These are phyloP conservation scores for Cladorrhinum sp. DNA, from an alignment of 2,329 filamentous ascomycete genomes.

Conservation along the genomic window DNA sequence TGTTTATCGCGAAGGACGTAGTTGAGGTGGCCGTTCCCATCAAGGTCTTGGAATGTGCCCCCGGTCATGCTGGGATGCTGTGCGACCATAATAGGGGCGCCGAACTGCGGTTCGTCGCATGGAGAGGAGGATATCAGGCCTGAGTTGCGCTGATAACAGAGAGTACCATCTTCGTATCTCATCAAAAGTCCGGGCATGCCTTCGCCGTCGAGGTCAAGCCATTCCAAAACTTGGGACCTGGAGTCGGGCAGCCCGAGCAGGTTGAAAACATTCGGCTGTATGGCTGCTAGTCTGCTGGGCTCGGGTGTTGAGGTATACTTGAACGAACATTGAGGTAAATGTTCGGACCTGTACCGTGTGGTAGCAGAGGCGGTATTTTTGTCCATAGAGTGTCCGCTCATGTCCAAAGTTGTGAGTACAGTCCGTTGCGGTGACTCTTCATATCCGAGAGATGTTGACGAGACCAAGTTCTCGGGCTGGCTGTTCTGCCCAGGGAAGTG, in stretches of 20 bases:
- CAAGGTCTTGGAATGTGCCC: not conserved
- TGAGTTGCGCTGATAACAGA: conserved; percentile 15
- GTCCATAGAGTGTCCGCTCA: not conserved
- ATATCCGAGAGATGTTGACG: conserved; percentile 20
- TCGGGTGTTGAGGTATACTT: not conserved
- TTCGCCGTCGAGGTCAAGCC: conserved; percentile 30
- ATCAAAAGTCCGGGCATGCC: conserved; percentile 25
- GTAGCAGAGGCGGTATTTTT: too few species aligned
- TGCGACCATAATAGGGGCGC: not conserved
- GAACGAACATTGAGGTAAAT: not conserved
- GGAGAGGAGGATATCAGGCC: not conserved
- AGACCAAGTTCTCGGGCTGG: conserved; percentile 23
- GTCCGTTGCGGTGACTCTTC: not conserved
- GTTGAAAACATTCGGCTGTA: too few species aligned
- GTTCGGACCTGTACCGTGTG: not conserved
- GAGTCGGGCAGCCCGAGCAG: not conserved
- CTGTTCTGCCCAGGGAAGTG: conserved; percentile 29
- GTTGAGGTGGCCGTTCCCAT: not conserved
- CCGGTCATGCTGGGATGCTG: not conserved
- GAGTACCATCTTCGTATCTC: not conserved
- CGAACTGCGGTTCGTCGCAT: not conserved
- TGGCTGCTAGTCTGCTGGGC: not conserved
- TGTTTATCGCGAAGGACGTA: not conserved
- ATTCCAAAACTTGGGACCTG: conserved; percentile 9
- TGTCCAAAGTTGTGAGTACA: not conserved